Evolutionary conservation across 345 rosid species (phyloP).

Genomic region (Euphorbia pulcherrima): DNA sequence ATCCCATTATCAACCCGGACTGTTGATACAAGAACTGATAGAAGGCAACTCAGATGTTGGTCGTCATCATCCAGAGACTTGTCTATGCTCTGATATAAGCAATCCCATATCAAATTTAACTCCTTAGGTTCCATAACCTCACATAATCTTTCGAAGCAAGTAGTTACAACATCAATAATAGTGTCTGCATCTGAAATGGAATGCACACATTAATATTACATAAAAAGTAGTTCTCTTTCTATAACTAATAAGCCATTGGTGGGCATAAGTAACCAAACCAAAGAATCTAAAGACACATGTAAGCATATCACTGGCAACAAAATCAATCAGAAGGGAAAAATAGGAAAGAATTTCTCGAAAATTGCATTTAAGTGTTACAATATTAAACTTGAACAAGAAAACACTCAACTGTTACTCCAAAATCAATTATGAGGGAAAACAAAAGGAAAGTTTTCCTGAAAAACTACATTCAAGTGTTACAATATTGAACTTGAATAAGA

Average conservation of each 20-base stretch:
- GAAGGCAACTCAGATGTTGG: constrained; percentile 45
- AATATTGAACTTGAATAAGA: not conserved
- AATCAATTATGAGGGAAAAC: no score
- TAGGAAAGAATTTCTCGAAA: not conserved
- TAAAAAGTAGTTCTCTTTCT: no score
- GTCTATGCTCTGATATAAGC: constrained; percentile 48
- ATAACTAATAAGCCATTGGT: not conserved
- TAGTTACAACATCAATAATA: constrained; percentile 55
- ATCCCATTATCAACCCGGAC: constrained; percentile 42
- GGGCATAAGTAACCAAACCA: not conserved
- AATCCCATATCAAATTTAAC: constrained; percentile 46
- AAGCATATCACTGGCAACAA: not conserved
- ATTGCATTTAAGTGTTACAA: not conserved
- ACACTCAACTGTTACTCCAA: not conserved
- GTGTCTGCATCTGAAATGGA: constrained; percentile 43
- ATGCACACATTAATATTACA: not conserved
- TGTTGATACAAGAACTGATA: constrained; percentile 50
- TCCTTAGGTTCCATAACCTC: constrained; percentile 52
- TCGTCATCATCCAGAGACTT: constrained; percentile 29
- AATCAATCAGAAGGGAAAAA: not conserved
- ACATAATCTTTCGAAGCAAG: constrained; percentile 53
- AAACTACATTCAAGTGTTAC: not conserved
- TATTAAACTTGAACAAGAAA: not conserved
- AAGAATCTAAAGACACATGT: not conserved
- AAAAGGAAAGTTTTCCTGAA: not conserved